Base-by-base conservation (phyloP, 495 filamentous ascomycete genomes). In the Xylaria palmicola region DNA sequence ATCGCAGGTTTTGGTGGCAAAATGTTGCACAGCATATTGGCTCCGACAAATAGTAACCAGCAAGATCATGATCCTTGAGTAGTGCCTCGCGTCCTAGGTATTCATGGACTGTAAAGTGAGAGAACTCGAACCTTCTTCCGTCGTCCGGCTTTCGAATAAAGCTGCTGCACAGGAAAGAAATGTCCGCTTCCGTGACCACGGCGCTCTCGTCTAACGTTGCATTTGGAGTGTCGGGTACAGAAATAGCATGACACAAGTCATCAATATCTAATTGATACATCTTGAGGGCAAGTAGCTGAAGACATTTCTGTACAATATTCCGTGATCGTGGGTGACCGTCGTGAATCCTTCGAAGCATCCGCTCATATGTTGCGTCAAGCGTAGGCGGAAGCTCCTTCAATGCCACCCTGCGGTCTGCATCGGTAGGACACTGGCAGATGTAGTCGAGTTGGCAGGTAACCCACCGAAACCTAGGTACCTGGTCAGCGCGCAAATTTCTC, bases 361-460 rank as follows among this genome's bases (percentile, higher is more conserved):
- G 71, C 22, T 70, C 56, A 37, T 79, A 79, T 4, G 69, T 72
- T 7, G 47, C 56, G 3, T 53, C 60, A 43, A 79, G 63, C 36
- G 26, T 59, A 10, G 72, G 75, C 22, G 75, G 75, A 8, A 77
- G 61, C 17, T 53, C 36, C 6, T 52, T 65, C 9, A 79, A 60
- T 1, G 76, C 74, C 37, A 62, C 60, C 5, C 68, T 65, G 6
- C 70, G 64, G 5, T 62, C 68, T 15, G 47, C 37, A 54, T 77
- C 75, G 22, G 62, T 75, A 3, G 56, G 61, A 2, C 66, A 60
- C 17, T 72, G 65, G 29, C 69, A 69, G 3, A 79, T 64, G 41
- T 74, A 71, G 54, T 77, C 75, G 41, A 77, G 58, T 48, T 77
- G 75, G 45, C 74, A 77, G 30, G 68, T 30, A 12, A 76, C 74